Evolutionary conservation across 1,139 yeast genomes (phyloP).

Genomic region (Hyphopichia buzzinii): DNA sequence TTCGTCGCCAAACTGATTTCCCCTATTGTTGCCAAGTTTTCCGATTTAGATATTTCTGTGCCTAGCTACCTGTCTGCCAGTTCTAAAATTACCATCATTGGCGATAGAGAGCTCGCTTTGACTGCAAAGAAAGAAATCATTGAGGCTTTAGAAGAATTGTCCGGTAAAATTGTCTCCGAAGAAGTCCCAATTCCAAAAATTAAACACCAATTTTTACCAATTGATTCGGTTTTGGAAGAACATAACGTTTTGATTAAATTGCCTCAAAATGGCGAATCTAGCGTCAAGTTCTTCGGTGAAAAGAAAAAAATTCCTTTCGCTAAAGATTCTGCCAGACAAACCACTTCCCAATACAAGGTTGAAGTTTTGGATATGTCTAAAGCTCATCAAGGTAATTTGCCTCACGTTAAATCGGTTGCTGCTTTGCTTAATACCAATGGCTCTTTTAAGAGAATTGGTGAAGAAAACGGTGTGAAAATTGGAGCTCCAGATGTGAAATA

Average conservation of each 20-base stretch:
- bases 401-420: constrained; percentile 75
- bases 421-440: constrained; percentile 58
- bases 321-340: constrained; percentile 54
- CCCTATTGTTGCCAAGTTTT: constrained; percentile 18
- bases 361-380: constrained; percentile 77
- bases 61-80: constrained; percentile 29
- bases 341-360: constrained; percentile 49
- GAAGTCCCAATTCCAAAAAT: constrained; percentile 43
- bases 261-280: constrained; percentile 46
- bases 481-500: constrained; percentile 49
- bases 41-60: constrained; percentile 30
- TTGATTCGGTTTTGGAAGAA: constrained; percentile 46
- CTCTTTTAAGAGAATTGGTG: constrained; percentile 45
- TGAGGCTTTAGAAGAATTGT: constrained; percentile 44
- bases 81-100: constrained; percentile 46
- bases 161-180: constrained; percentile 31
- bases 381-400: constrained; percentile 79
- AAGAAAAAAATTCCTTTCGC: constrained; percentile 57
- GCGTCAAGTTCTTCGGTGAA: constrained; percentile 67
- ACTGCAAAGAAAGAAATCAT: constrained; percentile 48
- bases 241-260: constrained; percentile 61
- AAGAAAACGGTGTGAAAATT: constrained; percentile 49
- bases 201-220: constrained; percentile 47
- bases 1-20: constrained; percentile 41
- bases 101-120: constrained; percentile 62